phyloP scores from a whole-genome alignment of 2,329 filamentous ascomycete species.

The Lachnellula arida region DNA sequence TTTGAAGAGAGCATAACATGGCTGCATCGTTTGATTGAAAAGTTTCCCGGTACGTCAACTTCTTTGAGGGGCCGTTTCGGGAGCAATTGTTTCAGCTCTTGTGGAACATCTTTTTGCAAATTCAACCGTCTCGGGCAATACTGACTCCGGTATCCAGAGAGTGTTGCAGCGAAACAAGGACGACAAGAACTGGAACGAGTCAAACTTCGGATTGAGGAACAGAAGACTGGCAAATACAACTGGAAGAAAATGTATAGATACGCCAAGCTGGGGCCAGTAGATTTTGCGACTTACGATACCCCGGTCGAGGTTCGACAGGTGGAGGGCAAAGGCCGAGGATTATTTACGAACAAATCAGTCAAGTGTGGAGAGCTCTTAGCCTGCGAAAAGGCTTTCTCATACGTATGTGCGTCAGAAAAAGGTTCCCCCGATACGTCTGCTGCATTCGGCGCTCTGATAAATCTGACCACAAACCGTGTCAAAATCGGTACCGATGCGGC shows the following conservation, averaged over 20 bases:
- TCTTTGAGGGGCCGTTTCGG: no score
- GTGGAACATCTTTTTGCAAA: constrained; percentile 35
- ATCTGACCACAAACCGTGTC: constrained; percentile 31
- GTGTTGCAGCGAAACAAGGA: constrained; percentile 27
- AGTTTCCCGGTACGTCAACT: no score
- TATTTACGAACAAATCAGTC: constrained; percentile 46
- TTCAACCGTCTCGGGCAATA: background rate
- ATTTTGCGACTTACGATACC: constrained; percentile 43
- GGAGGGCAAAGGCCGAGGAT: constrained; percentile 40
- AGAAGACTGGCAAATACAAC: constrained; percentile 36
- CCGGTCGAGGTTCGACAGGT: constrained; percentile 40
- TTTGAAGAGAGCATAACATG: no score
- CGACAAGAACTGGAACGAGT: constrained; percentile 30
- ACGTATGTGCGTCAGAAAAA: constrained; percentile 31
- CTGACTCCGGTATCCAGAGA: constrained; percentile 26
- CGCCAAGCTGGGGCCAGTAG: constrained; percentile 35
- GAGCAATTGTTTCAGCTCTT: constrained; percentile 22
- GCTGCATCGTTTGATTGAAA: no score
- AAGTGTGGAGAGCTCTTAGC: constrained; percentile 47
- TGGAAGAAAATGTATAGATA: constrained; percentile 37
- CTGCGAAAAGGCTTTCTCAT: constrained; percentile 51
- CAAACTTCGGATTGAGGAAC: constrained; percentile 34
- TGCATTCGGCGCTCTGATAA: constrained; percentile 34
- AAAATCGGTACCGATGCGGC: constrained; percentile 37
- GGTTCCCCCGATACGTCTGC: constrained; percentile 6